phyloP scores from a whole-genome alignment of 306 rosid genomes.

The Medicago lupulina region DNA sequence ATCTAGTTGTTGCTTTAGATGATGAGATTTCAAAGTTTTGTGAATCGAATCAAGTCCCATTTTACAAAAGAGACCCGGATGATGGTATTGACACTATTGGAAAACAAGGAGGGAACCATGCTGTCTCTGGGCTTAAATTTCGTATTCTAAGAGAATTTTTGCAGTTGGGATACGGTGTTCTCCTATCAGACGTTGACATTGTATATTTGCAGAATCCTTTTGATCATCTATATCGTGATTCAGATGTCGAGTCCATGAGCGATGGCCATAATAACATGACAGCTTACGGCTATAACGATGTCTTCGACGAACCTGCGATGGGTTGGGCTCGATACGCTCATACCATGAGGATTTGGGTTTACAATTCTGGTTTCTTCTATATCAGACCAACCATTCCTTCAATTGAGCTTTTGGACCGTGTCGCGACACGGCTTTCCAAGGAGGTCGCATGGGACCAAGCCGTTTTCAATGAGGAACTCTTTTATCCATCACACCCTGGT shows the following conservation, averaged over 20 bases:
- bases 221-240: conserved; percentile 69
- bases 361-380: conserved; percentile 92
- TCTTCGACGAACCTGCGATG: conserved; percentile 80
- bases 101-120: conserved; percentile 22
- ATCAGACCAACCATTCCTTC: conserved; percentile 91
- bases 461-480: conserved; percentile 93
- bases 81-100: conserved; percentile 66
- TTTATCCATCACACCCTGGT: conserved; percentile 78
- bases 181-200: conserved; percentile 93
- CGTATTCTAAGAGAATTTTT: conserved; percentile 85
- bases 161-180: conserved; percentile 89
- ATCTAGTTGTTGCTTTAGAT: conserved; percentile 86
- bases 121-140: conserved; percentile 81
- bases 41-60: conserved; percentile 68
- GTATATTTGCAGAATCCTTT: conserved; percentile 92
- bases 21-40: conserved; percentile 63
- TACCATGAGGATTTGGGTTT: conserved; percentile 95
- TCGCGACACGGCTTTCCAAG: conserved; percentile 72
- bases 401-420: conserved; percentile 88
- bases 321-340: conserved; percentile 95
- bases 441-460: conserved; percentile 94
- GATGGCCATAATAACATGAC: conserved; percentile 88
- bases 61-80: conserved; percentile 80
- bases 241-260: conserved; percentile 93
- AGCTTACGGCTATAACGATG: conserved; percentile 82